Evolutionary conservation across 2,329 filamentous ascomycete species (phyloP).

Genomic region (Hypoxylon sp.): DNA sequence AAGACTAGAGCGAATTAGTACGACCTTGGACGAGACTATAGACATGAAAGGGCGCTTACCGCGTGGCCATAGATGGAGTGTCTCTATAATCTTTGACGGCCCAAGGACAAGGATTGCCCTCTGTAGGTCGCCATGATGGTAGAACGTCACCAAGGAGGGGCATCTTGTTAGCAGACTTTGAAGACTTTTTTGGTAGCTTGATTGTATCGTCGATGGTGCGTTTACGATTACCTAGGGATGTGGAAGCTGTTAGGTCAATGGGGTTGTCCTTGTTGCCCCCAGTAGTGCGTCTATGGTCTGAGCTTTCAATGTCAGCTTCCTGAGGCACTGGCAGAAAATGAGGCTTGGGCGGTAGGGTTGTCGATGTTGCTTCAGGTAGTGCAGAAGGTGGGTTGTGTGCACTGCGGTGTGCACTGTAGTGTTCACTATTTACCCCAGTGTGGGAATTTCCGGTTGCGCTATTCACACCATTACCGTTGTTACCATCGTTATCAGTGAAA

Average conservation of each 20-base stretch:
- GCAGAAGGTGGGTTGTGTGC: background rate
- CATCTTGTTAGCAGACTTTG: conserved; percentile 66
- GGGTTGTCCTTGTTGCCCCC: conserved; percentile 32
- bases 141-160: conserved; percentile 64
- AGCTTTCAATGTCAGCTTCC: conserved; percentile 5
- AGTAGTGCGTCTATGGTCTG: conserved; percentile 30
- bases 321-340: conserved; percentile 13
- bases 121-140: conserved; percentile 64
- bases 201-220: conserved; percentile 79
- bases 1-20: conserved; percentile 65
- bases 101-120: conserved; percentile 73
- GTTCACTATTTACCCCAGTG: background rate
- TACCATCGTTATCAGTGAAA: conserved; percentile 69
- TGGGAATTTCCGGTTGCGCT: background rate
- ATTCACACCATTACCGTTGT: conserved; percentile 33
- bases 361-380: conserved; percentile 52
- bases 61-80: conserved; percentile 66
- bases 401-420: too few relatives aligned
- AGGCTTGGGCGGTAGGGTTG: conserved; percentile 36
- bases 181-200: conserved; percentile 67
- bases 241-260: conserved; percentile 56
- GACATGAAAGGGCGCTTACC: conserved; percentile 58
- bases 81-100: conserved; percentile 65
- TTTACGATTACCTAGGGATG: conserved; percentile 76
- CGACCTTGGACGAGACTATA: background rate